Evolutionary conservation across 176 grass and related monocot genomes (phyloP).

Genomic region (Saccharum officinarum): DNA sequence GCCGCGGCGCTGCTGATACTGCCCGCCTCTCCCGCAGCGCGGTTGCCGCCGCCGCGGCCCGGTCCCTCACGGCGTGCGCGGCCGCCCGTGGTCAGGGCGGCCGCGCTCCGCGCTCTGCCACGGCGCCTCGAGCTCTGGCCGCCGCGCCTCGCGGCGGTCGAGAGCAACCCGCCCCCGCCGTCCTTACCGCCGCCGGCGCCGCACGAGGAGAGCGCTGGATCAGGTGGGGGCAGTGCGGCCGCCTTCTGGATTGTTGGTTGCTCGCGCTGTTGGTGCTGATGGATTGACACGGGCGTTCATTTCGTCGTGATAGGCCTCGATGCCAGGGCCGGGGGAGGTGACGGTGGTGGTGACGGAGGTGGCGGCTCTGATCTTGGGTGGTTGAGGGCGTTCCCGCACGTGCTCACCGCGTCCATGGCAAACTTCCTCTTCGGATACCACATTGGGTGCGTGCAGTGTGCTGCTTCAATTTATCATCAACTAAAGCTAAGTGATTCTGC

Average conservation of each 20-base stretch:
- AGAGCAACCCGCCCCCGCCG: constrained; percentile 35
- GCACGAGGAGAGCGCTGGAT: neutral
- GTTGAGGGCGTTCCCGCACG: constrained; percentile 84
- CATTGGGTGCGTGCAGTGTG: constrained; percentile 68
- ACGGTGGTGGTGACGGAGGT: constrained; percentile 16
- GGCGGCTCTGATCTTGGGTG: constrained; percentile 63
- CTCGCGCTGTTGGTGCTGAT: constrained; percentile 1
- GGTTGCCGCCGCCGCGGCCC: neutral
- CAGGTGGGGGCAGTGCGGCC: constrained; percentile 11
- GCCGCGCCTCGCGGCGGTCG: constrained; percentile 26
- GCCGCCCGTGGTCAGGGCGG: neutral
- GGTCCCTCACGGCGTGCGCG: neutral
- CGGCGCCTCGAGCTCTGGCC: constrained; percentile 29
- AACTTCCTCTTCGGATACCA: constrained; percentile 97
- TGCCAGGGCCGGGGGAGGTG: constrained; percentile 1
- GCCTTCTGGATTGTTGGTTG: neutral
- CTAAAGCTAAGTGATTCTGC: neutral
- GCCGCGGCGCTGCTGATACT: neutral
- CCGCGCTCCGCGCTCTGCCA: constrained; percentile 25
- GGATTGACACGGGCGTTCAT: neutral
- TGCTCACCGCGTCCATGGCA: constrained; percentile 87
- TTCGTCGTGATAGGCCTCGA: constrained; percentile 19
- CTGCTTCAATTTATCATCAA: neutral
- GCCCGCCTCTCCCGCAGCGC: neutral
- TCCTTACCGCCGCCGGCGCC: neutral